phyloP scores from a whole-genome alignment of 2,329 filamentous ascomycete genomes.

The Penicillium sp. region DNA sequence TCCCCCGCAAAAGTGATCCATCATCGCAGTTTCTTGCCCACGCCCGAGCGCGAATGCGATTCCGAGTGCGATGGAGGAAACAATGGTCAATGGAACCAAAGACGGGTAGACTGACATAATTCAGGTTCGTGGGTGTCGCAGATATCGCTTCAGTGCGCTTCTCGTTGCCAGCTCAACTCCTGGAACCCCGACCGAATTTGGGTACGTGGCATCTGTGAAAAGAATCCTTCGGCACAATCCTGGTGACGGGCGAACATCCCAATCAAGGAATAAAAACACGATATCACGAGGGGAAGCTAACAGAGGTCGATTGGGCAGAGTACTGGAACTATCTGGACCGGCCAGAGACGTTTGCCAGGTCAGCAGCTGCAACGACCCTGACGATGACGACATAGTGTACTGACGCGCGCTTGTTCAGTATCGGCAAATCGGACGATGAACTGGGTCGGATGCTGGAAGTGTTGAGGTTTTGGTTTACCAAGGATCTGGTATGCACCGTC shows the following conservation, averaged over 20 bases:
- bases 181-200: conserved; percentile 93
- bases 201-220: conserved; percentile 38
- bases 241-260: too few relatives aligned
- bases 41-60: too few relatives aligned
- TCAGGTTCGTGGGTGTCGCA: conserved; percentile 87
- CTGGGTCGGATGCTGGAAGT: conserved; percentile 93
- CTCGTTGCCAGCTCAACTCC: conserved; percentile 86
- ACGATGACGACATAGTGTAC: conserved; percentile 20
- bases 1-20: too few relatives aligned
- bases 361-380: conserved; percentile 21
- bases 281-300: conserved; percentile 8
- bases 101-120: conserved; percentile 1
- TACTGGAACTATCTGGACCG: conserved; percentile 99
- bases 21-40: too few relatives aligned
- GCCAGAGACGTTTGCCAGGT: conserved; percentile 78
- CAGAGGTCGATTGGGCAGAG: conserved; percentile 47
- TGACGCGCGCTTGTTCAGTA: conserved; percentile 45
- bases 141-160: conserved; percentile 95
- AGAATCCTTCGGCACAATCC: neutral
- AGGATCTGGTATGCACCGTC: conserved; percentile 62
- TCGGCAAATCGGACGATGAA: conserved; percentile 83
- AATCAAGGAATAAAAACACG: neutral
- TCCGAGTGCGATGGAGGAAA: neutral
- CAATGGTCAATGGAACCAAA: neutral
- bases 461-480: conserved; percentile 96